Evolutionary conservation across 192 early-diverging fungal species (phyloP), one percentile per base, ranked within the genome.

Genomic region (Piromyces finnis): DNA sequence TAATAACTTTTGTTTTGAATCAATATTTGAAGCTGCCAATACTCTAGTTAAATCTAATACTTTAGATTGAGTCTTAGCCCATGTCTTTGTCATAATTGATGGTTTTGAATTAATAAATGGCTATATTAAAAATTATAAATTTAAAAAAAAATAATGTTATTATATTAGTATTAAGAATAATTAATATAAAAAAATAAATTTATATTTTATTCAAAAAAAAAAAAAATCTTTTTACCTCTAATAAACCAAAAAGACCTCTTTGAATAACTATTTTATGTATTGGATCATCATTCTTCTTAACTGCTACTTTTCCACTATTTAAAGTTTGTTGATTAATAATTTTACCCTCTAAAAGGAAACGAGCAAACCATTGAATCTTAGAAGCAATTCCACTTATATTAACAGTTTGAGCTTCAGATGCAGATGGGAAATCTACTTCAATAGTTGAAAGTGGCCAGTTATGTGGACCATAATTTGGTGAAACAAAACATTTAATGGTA

Each of bases 381-480:
- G 68, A 81, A 27, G 80, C 68, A 22, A 82, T 78, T 26, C 82
- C 81, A 79, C 30, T 81, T n/a, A 68, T 68, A 68, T 68, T 68
- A 27, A 68, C 51, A 9, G 51, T 68, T 68, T 68, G 51, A 68
- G 51, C 51, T n/a, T 68, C 51, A 26, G 51, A 68, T 7, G 22
- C 26, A 2, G 51, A 81, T 29, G 83, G 82, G 13, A 88, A 78
- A 29, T 82, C 84, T 14, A 84, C 81, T 79, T 90, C 85, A 36
- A 81, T 82, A 12, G 79, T 79, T 0, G 87, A 84, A 29, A 91
- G 82, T 77, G 87, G 86, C 90, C 90, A 91, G 28, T 87, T 68
- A 79, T 87, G 86, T 9, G 88, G 86, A 13, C 90, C 89, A 79
- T 83, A 87, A 30, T 79, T 87, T 28, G 90, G 88, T 17, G 80